Evolutionary conservation across 2,329 filamentous ascomycete genomes (phyloP), one percentile per base, ranked within the genome.

Genomic region (Fusarium beomiforme): DNA sequence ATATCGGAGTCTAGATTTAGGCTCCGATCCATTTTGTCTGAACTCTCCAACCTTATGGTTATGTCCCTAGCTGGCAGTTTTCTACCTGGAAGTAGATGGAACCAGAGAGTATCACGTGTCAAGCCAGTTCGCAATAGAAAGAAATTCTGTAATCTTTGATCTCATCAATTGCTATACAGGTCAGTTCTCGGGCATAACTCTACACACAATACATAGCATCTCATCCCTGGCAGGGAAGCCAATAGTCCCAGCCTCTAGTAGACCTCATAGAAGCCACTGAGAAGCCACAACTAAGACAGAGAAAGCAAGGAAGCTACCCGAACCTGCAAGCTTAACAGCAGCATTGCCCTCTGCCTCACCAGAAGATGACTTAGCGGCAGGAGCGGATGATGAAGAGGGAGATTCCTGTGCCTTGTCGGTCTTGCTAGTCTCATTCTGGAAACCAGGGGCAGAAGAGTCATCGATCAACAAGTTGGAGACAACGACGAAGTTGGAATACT

Each of bases 391-490:
- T 14, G 24, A 60, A 26, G 42, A 31, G n/a, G 64, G 23, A 9
- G 23, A 31, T 1, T 57, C 44, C 2, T 57, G 36, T 8, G 34
- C 33, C 33, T 51, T 46, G 10, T 34, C 56, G 2, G 56, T n/a
- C 33, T 68, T 24, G 8, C 29, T 29, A 14, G 49, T 46, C 8
- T 57, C 37, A 33, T 68, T 60, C 13, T 19, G 16, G 8, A 8
- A 31, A 8, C 24, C 23, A 17, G 64, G 57, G 10, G 29, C 10
- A 34, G 57, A 16, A 24, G 43, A 46, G 21, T 51, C 44, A 0
- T 34, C 13, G 43, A 68, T 64, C 57, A 68, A 17, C 11, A 68
- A 14, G 14, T 68, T 68, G 10, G 64, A 68, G 13, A 68, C 17
- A 6, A 36, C 24, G 7, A 42, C 21, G 34, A 68, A 57, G 10